Evolutionary conservation across 768 basidiomycete genomes (phyloP).

Genomic region (Pilatotrama ljubarskyi): DNA sequence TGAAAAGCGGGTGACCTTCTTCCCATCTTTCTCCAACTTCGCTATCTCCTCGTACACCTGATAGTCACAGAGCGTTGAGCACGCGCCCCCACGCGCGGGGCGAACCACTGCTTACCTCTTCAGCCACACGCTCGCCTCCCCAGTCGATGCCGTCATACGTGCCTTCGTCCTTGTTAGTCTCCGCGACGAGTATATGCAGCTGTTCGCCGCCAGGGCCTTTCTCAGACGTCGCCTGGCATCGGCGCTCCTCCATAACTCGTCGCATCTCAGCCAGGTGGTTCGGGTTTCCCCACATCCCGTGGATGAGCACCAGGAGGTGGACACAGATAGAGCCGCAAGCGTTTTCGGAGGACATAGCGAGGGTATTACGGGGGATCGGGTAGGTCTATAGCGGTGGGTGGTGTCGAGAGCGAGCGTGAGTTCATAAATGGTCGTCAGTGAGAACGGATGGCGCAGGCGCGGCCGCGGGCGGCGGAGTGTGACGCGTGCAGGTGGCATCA

Average conservation of each 20-base stretch:
- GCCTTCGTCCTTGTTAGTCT: conserved; percentile 62
- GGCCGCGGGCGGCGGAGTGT: background rate
- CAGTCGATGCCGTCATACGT: conserved; percentile 87
- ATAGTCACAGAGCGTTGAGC: background rate
- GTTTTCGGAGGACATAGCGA: conserved; percentile 14
- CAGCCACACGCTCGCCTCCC: conserved; percentile 77
- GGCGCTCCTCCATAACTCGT: conserved; percentile 52
- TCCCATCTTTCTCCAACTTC: conserved; percentile 51
- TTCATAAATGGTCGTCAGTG: background rate
- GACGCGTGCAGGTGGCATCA: conserved; percentile 18
- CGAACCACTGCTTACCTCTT: conserved; percentile 61
- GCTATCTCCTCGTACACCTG: conserved; percentile 60
- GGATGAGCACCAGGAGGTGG: conserved; percentile 48
- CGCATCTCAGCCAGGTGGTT: conserved; percentile 59
- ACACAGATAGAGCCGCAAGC: conserved; percentile 26
- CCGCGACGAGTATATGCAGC: conserved; percentile 63
- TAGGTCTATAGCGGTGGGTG: background rate
- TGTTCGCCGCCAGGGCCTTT: conserved; percentile 39
- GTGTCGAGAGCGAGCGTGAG: background rate
- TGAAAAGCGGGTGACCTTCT: conserved; percentile 67
- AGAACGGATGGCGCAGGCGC: background rate
- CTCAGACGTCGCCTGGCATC: conserved; percentile 21
- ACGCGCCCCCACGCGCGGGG: background rate
- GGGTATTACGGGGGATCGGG: background rate
- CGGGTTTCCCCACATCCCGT: conserved; percentile 84